Base-by-base conservation (phyloP, 768 basidiomycete genomes). In the Mycena metata region DNA sequence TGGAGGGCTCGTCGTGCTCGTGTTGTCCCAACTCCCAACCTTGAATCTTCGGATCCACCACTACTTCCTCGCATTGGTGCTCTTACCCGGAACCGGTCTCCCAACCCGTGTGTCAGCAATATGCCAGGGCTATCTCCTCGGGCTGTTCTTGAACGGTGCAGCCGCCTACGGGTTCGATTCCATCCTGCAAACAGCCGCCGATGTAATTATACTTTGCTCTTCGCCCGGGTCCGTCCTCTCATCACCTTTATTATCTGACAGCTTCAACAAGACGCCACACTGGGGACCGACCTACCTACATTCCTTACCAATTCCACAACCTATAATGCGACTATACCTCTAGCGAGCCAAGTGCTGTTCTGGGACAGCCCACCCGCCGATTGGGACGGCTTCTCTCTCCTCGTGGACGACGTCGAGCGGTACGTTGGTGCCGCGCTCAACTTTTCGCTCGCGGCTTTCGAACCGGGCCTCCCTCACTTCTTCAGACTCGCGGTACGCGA, bases 391-490 rank as follows among this genome's bases (percentile, higher is more conserved):
- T 95, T 94, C 74, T 81, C 88, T 0, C 84, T 96, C 26, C 83
- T 96, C 16, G 86, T 95, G n/a, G 93, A 96, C 75, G 95, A 96
- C 71, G 94, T 96, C 0, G 89, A 94, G 76, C 84, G 91, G 71
- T 95, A 91, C 74, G 77, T 84, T n/a, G 93, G 95, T 12, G 78
- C 82, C 16, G 89, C 88, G 5, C 80, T 93, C 54, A 93, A 93
- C 73, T 94, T 86, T 75, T 89, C 90, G 19, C 82, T 95, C n/a
- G 84, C 83, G 23, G 84, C 85, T 17, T 82, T 95, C 57, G 84
- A 91, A 57, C 75, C 82, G 1, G 83, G 81, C 21, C 72, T 95
- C 15, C 89, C 90, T 0, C 95, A 91, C 76, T 94, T 91, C 83
- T 93, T 95, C 79, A 84, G 94, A 72, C 83, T 93, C 64, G 94